Evolutionary conservation across 2,329 filamentous ascomycete genomes (phyloP), one percentile per base, ranked within the genome.

Genomic region (Penicillium sp.): DNA sequence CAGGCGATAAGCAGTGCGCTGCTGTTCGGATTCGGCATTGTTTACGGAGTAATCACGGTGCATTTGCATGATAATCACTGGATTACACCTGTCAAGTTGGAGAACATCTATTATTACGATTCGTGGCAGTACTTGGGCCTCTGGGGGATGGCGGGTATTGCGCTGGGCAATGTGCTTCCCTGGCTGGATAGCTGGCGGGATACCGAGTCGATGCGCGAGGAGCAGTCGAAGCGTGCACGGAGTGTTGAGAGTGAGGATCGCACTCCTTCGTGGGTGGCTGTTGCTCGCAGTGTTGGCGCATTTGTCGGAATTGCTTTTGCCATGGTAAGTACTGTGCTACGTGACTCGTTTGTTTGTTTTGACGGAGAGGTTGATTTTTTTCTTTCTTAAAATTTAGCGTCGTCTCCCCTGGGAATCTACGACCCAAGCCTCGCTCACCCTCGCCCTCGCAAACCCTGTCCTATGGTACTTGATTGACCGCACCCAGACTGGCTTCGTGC

Each of bases 381-480:
- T 35, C 21, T 23, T n/a, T 23, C 25, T 60, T 62, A 11, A 42
- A 58, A 64, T 60, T 47, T 67, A 96, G 91, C 88, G 95, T 63
- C 91, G 90, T 74, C 85, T 97, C 10, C 90, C 92, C 1, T 99
- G 95, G 95, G 85, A 93, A 67, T 97, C 93, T 9, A 95, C 92
- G 1, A 85, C 96, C n/a, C 95, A 99, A 75, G 87, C 96, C 21
- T 96, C 93, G 1, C 76, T 96, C 26, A 95, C 93, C 1, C 86
- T 99, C 49, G 91, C 92, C 23, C 85, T 98, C 58, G 91, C 90
- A 21, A 98, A 98, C 72, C 93, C 95, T 1, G 89, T 95, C 10
- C 80, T 99, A 19, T 99, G 95, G 95, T 99, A 96, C 76, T 82
- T 98, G 25, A 90, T 99, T 69, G 95, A 99, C 76, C 90, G 93